Evolutionary conservation across 768 basidiomycete species (phyloP), one percentile per base, ranked within the genome.

Genomic region (Tephrocybe sp.): DNA sequence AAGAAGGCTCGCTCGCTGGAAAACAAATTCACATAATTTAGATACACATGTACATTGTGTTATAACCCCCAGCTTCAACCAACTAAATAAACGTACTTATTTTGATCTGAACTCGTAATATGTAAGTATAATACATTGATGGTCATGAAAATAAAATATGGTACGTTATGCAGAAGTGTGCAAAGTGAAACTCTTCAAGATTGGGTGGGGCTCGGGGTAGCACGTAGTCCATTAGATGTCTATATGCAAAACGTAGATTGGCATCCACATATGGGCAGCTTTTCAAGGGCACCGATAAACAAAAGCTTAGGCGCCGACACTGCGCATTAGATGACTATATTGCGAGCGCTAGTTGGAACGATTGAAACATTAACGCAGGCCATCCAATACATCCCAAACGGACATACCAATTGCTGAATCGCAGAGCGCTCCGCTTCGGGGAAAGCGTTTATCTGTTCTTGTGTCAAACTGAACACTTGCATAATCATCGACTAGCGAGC

Each of bases 401-500:
- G n/a, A 20, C 17, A 48, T 48, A 93, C 92, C 65, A 96, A 64
- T 64, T 87, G 84, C 66, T 89, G 76, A 23, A 98, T 91, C 10
- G 91, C 86, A 0, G 80, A 77, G 31, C 87, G 77, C 60, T 96
- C 92, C 1, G 77, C 75, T 4, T 89, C 85, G 23, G 92, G 89
- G 43, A 97, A 70, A 7, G 80, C 80, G 41, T 84, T 84, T 55
- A 98, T 89, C 65, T 96, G 92, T 39, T 89, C 92, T 40, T 76
- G 84, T 1, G 87, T 86, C 63, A 98, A 67, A 53, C 76, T 80
- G 30, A 98, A 71, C 0, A 98, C 93, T 71, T 94, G 92, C 68
- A 92, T 77, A 47, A 97, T 65, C 84, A 96, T 89, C 31, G 80
- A 77, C 89, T 89, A 26, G 26, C 3, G 4, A 26, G 59, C 45